Percentiles rank a stretch among this genome's conserved stretches.
Conservation (phyloP, 257 asterid genomes). For the Thymus mandschuricus region DNA sequence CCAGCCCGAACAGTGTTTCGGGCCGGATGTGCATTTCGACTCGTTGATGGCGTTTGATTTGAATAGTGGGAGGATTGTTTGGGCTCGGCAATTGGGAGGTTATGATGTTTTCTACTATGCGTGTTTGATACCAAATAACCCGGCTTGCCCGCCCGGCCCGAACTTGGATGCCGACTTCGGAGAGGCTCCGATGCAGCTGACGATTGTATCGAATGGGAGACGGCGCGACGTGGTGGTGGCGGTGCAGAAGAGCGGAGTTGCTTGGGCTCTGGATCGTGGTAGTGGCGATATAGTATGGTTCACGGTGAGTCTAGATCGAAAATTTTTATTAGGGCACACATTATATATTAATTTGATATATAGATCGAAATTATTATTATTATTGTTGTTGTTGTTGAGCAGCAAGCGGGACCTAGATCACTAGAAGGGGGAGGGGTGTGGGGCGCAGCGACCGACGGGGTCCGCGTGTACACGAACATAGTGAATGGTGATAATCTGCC, state of each 20-base stretch:
- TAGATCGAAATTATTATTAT: too few relatives aligned
- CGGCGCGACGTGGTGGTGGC: conserved; percentile 66
- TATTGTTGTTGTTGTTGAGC: not conserved
- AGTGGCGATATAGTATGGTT: conserved; percentile 55
- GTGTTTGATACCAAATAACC: conserved; percentile 66
- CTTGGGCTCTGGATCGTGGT: conserved; percentile 71
- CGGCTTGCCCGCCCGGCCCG: conserved; percentile 75
- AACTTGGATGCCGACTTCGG: conserved; percentile 82
- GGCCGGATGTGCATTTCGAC: conserved; percentile 59
- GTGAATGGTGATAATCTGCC: conserved; percentile 46
- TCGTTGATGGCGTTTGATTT: conserved; percentile 63
- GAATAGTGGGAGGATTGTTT: conserved; percentile 49
- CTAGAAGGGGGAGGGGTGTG: conserved; percentile 75
- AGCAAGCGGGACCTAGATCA: conserved; percentile 77
- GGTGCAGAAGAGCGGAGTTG: conserved; percentile 75
- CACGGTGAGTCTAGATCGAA: conserved; percentile 34
- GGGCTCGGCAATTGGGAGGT: conserved; percentile 62
- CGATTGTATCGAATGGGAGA: conserved; percentile 36
- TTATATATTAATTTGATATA: too few relatives aligned
- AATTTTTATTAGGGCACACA: too few relatives aligned
- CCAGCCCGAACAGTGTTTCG: conserved; percentile 52
- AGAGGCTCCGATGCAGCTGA: conserved; percentile 78
- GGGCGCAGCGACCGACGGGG: conserved; percentile 81
- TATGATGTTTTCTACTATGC: conserved; percentile 67
- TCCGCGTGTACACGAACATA: conserved; percentile 65